These are phyloP conservation scores for Digitaria exilis DNA, from an alignment of 202 grass and related monocot genomes.

Conservation along the genomic window DNA sequence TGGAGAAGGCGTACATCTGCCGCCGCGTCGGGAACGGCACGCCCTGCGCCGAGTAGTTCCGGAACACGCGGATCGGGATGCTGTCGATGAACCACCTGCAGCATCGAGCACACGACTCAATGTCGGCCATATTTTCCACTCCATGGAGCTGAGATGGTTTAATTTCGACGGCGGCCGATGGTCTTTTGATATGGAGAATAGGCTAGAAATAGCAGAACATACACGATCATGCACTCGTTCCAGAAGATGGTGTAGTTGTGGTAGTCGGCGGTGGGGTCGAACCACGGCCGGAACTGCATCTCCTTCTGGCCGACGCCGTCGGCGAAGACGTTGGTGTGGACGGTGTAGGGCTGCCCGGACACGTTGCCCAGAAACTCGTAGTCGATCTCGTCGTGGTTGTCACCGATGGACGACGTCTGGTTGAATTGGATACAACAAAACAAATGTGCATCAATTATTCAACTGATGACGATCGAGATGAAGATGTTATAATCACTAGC, in stretches of 20 bases:
- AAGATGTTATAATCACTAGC: not conserved
- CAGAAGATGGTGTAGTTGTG: constrained; percentile 90
- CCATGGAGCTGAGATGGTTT: no score
- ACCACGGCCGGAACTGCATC: constrained; percentile 82
- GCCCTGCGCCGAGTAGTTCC: constrained; percentile 48
- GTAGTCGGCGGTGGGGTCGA: constrained; percentile 55
- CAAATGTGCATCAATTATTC: not conserved
- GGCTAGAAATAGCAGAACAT: not conserved
- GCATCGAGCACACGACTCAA: no score
- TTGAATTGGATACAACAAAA: not conserved
- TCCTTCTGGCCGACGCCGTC: constrained; percentile 62
- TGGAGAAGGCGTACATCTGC: constrained; percentile 59
- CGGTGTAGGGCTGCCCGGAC: constrained; percentile 63
- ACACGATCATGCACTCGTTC: constrained; percentile 83
- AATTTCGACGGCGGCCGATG: not conserved
- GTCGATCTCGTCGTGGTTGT: constrained; percentile 84
- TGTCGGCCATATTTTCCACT: no score
- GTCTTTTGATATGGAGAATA: not conserved
- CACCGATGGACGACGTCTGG: constrained; percentile 58
- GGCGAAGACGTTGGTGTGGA: constrained; percentile 82
- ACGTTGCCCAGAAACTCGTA: constrained; percentile 85
- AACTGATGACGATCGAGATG: not conserved
- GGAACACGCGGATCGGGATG: constrained; percentile 68
- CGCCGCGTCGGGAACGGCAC: constrained; percentile 56
- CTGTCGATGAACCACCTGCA: constrained; percentile 75